Percentiles rank a stretch among this genome's conserved stretches.
Evolutionary conservation across 202 grass and related monocot species (phyloP).

Genomic region (Cymbopogon flexuosus): DNA sequence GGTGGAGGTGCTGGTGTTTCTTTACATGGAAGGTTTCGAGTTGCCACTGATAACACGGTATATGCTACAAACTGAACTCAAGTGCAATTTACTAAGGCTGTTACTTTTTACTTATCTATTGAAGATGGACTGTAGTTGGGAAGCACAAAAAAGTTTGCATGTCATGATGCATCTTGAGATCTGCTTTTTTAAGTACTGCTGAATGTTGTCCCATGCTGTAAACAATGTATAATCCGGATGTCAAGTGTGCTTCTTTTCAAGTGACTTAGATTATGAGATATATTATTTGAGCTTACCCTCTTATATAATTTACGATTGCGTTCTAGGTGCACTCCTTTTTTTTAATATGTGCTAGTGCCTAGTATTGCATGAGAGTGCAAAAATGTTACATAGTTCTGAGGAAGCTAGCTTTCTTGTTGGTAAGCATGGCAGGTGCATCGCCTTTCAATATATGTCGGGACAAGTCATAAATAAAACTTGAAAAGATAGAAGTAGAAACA

Average conservation of each 20-base stretch:
- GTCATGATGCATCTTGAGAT: conserved; percentile 14
- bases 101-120: neutral
- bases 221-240: neutral
- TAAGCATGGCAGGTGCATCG: neutral
- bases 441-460: neutral
- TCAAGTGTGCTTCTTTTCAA: neutral
- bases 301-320: neutral
- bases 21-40: conserved; percentile 83
- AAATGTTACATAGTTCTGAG: neutral
- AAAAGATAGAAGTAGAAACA: neutral
- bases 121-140: neutral
- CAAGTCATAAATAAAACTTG: neutral
- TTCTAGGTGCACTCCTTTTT: neutral
- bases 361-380: neutral
- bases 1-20: conserved; percentile 93
- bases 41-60: conserved; percentile 91
- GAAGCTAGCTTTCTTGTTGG: neutral
- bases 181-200: conserved; percentile 2
- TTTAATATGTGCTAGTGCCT: conserved; percentile 1
- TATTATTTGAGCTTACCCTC: neutral
- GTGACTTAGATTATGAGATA: neutral
- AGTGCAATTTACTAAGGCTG: neutral
- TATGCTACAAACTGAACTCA: neutral
- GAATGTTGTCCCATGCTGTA: neutral
- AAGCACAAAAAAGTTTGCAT: conserved; percentile 10